These are phyloP conservation scores for Candida montana DNA, from an alignment of 805 yeast genomes.

Conservation along the genomic window DNA sequence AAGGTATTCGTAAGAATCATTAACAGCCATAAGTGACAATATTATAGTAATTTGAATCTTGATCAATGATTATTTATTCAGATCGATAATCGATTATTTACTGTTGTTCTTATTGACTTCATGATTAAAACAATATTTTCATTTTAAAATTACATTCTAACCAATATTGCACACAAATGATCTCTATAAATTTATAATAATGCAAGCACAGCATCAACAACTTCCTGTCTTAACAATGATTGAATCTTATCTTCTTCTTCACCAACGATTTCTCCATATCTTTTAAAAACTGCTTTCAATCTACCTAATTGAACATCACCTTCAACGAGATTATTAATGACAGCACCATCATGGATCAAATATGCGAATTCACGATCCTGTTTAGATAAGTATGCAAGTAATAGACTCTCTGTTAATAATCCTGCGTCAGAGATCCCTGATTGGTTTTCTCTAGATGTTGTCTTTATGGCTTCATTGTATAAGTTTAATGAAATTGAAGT, in stretches of 20 bases:
- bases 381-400: conserved; percentile 37
- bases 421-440: conserved; percentile 38
- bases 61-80: too few relatives aligned
- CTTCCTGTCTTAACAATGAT: conserved; percentile 11
- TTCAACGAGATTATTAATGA: conserved; percentile 30
- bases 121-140: too few relatives aligned
- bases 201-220: conserved; percentile 14
- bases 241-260: conserved; percentile 30
- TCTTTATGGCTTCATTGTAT: conserved; percentile 41
- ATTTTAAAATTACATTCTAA: too few relatives aligned
- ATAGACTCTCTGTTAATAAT: conserved; percentile 40
- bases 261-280: conserved; percentile 47
- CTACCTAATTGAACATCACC: conserved; percentile 36
- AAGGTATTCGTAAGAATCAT: too few relatives aligned
- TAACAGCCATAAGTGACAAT: too few relatives aligned
- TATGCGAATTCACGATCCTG: conserved; percentile 51
- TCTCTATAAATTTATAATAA: too few relatives aligned
- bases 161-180: too few relatives aligned
- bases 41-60: too few relatives aligned
- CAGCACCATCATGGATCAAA: conserved; percentile 43
- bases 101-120: too few relatives aligned
- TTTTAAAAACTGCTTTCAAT: conserved; percentile 40
- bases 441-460: conserved; percentile 30
- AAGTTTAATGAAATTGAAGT: conserved; percentile 35
- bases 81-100: too few relatives aligned